A percentile compares a stretch with the other conserved stretches of the same genome.
phyloP scores from a whole-genome alignment of 2,329 filamentous ascomycete species.

The Aspergillus fischeri region DNA sequence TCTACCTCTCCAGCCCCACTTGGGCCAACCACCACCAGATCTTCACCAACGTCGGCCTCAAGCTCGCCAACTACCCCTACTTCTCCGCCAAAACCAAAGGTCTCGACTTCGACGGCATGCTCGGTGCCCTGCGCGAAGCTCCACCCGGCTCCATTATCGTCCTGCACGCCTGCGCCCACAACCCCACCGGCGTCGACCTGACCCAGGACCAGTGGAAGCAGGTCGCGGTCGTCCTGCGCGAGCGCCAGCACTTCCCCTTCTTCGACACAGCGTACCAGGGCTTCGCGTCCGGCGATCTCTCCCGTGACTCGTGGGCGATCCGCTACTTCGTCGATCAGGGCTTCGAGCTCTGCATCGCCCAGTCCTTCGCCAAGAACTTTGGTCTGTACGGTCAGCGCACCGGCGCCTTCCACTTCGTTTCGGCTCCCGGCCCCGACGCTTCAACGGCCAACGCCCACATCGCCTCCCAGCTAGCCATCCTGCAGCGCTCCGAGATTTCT shows the following conservation, averaged over 20 bases:
- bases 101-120: slow-evolving; percentile 89
- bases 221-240: slow-evolving; percentile 70
- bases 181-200: slow-evolving; percentile 94
- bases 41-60: slow-evolving; percentile 82
- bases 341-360: slow-evolving; percentile 62
- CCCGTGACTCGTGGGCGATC: slow-evolving; percentile 83
- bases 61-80: slow-evolving; percentile 84
- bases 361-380: slow-evolving; percentile 62
- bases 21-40: slow-evolving; percentile 99
- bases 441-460: slow-evolving; percentile 59
- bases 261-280: slow-evolving; percentile 98
- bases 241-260: slow-evolving; percentile 89
- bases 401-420: slow-evolving; percentile 92
- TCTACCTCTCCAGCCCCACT: slow-evolving; percentile 92
- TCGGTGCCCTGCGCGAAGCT: slow-evolving; percentile 63
- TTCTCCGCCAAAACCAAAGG: slow-evolving; percentile 85
- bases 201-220: slow-evolving; percentile 92
- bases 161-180: slow-evolving; percentile 94
- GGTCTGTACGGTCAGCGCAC: slow-evolving; percentile 95
- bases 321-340: slow-evolving; percentile 92
- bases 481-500: slow-evolving; percentile 95
- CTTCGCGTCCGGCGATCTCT: slow-evolving; percentile 87
- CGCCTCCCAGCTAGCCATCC: slow-evolving; percentile 81
- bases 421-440: slow-evolving; percentile 66
- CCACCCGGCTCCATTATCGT: slow-evolving; percentile 80